These are phyloP conservation scores for Phalaenopsis aphrodite DNA, from an alignment of 106 monocot species.

Conservation along the genomic window DNA sequence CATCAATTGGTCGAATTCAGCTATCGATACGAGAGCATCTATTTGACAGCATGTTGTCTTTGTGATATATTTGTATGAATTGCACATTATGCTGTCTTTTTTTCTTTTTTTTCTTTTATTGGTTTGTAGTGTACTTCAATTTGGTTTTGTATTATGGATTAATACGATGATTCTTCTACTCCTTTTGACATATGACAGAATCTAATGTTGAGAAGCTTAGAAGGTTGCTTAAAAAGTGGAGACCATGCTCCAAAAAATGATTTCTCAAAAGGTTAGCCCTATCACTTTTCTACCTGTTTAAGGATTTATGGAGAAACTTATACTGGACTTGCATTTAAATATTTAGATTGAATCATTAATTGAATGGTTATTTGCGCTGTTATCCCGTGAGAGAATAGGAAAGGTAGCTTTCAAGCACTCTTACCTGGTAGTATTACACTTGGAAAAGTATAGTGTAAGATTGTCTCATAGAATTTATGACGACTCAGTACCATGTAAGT, in stretches of 20 bases:
- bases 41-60: not conserved
- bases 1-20: not conserved
- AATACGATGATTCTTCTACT: not conserved
- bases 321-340: not conserved
- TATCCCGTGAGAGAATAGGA: not conserved
- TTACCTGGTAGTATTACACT: not conserved
- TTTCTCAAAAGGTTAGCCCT: conserved; percentile 27
- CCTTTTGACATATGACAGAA: conserved; percentile 44
- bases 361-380: not conserved
- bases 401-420: no score
- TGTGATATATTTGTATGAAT: not conserved
- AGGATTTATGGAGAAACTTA: not conserved
- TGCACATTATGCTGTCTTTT: not conserved
- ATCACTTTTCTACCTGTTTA: conserved; percentile 4
- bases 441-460: no score
- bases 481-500: no score
- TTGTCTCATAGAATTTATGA: no score
- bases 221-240: conserved; percentile 18
- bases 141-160: not conserved
- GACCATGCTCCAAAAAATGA: conserved; percentile 3
- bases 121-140: not conserved
- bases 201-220: conserved; percentile 20
- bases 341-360: not conserved
- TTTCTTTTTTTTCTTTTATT: not conserved
- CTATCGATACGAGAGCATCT: not conserved